These are phyloP conservation scores for Aphanomyces stellatus DNA, from an alignment of 352 stramenopile species.

Conservation along the genomic window DNA sequence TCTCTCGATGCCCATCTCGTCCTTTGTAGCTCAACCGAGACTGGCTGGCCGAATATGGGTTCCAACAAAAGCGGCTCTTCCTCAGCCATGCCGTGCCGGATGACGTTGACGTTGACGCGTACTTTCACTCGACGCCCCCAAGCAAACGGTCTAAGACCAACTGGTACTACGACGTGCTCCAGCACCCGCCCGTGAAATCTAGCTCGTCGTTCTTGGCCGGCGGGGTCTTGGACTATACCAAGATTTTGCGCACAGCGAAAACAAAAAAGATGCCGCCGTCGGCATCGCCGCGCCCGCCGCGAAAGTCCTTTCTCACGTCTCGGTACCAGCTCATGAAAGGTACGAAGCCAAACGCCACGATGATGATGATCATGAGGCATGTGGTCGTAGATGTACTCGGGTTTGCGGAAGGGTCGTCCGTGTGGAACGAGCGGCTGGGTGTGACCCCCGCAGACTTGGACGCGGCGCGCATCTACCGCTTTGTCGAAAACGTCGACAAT, in stretches of 20 bases:
- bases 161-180: background rate
- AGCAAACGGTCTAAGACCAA: background rate
- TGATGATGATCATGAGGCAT: no score
- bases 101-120: slow-evolving; percentile 4
- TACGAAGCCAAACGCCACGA: no score
- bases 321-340: slow-evolving; percentile 33
- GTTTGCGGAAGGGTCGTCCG: slow-evolving; percentile 57
- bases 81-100: slow-evolving; percentile 28
- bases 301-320: slow-evolving; percentile 48
- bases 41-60: slow-evolving; percentile 57
- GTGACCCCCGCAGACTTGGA: slow-evolving; percentile 36
- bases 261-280: background rate
- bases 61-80: slow-evolving; percentile 57
- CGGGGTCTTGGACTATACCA: slow-evolving; percentile 13
- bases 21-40: slow-evolving; percentile 39
- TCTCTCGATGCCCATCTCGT: background rate
- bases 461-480: slow-evolving; percentile 50
- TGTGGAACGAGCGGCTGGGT: slow-evolving; percentile 56
- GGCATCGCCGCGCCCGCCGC: background rate
- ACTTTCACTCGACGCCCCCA: background rate
- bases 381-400: slow-evolving; percentile 40
- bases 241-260: background rate
- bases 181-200: background rate
- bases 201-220: slow-evolving; percentile 11
- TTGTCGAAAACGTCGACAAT: slow-evolving; percentile 58